Percentiles rank a stretch among this genome's conserved stretches.
These are phyloP conservation scores for Vitellaria paradoxa DNA, from an alignment of 179 eudicot species.

Conservation along the genomic window DNA sequence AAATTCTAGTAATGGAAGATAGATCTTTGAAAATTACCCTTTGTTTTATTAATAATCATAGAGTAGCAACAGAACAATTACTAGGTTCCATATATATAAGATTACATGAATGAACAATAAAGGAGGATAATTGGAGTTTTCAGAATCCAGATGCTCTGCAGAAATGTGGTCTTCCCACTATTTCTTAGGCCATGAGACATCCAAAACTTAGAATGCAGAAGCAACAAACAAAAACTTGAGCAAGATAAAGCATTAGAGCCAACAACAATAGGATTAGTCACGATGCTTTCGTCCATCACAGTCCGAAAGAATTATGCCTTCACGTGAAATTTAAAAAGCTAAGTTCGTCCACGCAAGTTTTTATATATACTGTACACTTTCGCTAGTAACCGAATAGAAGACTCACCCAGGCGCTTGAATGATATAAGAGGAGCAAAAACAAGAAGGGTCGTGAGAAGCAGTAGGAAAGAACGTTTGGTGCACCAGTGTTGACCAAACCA, in stretches of 20 bases:
- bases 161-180: neutral
- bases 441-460: slow-evolving; percentile 56
- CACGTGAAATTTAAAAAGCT: neutral
- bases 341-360: no score
- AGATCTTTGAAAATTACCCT: neutral
- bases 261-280: neutral
- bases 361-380: no score
- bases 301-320: neutral
- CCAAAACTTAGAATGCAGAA: neutral
- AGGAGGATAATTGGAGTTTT: neutral
- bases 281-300: neutral
- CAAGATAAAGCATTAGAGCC: neutral
- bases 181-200: neutral
- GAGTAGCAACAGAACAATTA: neutral
- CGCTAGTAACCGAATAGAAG: neutral
- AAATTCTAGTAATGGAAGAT: neutral
- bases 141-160: neutral
- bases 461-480: slow-evolving; percentile 54
- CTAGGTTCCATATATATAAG: no score
- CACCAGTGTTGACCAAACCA: slow-evolving; percentile 81
- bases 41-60: no score
- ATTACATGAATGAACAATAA: neutral
- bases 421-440: slow-evolving; percentile 67
- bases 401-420: slow-evolving; percentile 74
- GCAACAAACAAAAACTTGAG: neutral